Percentiles rank a stretch among this genome's conserved stretches.
phyloP scores from a whole-genome alignment of 75 land plant species.

The Selaginella moellendorffii region DNA sequence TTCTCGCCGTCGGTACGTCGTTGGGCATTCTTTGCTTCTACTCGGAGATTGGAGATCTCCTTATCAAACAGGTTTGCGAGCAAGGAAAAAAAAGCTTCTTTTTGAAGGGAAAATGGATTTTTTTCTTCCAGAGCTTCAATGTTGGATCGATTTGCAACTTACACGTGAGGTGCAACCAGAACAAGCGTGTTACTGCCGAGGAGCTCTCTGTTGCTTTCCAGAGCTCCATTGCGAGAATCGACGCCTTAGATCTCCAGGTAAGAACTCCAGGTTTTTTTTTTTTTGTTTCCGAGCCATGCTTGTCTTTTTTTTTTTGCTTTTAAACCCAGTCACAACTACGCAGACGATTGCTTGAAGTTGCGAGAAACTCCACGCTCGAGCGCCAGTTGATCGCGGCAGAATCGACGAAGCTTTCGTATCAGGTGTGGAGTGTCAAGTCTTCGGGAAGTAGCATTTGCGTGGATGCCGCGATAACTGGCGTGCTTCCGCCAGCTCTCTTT shows the following conservation, averaged over 20 bases:
- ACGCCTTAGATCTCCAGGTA: background rate
- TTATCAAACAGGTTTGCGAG: background rate
- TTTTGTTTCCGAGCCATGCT: background rate
- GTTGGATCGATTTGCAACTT: background rate
- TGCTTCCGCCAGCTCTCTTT: conserved; percentile 83
- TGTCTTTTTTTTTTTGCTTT: no score
- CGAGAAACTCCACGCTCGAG: conserved; percentile 11
- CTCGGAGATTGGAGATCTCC: background rate
- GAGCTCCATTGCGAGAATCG: background rate
- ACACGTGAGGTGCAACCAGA: background rate
- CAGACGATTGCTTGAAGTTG: conserved; percentile 38
- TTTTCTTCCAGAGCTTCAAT: background rate
- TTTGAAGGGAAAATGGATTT: no score
- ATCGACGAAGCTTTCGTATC: conserved; percentile 40
- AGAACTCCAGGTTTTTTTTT: background rate
- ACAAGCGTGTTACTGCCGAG: no score
- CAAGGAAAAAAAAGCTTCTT: no score
- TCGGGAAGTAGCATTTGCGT: conserved; percentile 32
- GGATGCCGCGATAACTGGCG: conserved; percentile 77
- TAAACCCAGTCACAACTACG: conserved; percentile 23
- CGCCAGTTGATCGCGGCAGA: conserved; percentile 16
- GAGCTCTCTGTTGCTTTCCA: background rate
- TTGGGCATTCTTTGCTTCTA: background rate
- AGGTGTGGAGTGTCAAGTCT: conserved; percentile 72
- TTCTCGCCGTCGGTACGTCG: background rate